A percentile compares a stretch with the other conserved stretches of the same genome.
These are phyloP conservation scores for Beta corolliflora DNA, from an alignment of 179 eudicot genomes.

Conservation along the genomic window DNA sequence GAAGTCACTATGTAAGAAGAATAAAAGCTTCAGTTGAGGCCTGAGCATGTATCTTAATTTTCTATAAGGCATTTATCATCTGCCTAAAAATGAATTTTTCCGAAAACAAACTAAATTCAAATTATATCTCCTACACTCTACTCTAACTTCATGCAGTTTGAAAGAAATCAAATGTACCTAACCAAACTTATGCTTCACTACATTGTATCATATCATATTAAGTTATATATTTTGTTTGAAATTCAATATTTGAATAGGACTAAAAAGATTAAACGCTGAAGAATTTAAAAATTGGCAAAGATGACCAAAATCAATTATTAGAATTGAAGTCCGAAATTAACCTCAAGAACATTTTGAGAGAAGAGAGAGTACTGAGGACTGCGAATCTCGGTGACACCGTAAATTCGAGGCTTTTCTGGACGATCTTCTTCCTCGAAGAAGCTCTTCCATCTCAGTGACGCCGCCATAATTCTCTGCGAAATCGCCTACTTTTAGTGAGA, in stretches of 20 bases:
- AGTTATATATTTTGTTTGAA: neutral
- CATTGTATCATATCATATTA: neutral
- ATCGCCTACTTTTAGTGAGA: neutral
- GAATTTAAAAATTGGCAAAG: neutral
- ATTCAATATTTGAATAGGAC: neutral
- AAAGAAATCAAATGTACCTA: neutral
- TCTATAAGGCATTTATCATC: no score
- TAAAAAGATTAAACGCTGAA: no score
- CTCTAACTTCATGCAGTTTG: neutral
- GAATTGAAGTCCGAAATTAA: neutral
- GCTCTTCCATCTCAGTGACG: conserved; percentile 74
- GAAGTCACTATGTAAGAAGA: no score
- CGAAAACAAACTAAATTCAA: neutral
- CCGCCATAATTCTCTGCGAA: conserved; percentile 18
- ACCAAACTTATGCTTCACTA: neutral
- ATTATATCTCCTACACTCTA: neutral
- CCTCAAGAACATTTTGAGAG: conserved; percentile 65
- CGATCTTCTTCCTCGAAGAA: conserved; percentile 87
- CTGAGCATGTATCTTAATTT: no score
- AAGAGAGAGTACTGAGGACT: conserved; percentile 72
- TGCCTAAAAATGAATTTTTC: no score
- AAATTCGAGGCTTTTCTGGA: conserved; percentile 88
- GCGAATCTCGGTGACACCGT: conserved; percentile 84
- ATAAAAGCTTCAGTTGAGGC: no score
- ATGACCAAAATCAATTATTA: neutral